Evolutionary conservation across 257 asterid genomes (phyloP).

Genomic region (Phtheirospermum japonicum): DNA sequence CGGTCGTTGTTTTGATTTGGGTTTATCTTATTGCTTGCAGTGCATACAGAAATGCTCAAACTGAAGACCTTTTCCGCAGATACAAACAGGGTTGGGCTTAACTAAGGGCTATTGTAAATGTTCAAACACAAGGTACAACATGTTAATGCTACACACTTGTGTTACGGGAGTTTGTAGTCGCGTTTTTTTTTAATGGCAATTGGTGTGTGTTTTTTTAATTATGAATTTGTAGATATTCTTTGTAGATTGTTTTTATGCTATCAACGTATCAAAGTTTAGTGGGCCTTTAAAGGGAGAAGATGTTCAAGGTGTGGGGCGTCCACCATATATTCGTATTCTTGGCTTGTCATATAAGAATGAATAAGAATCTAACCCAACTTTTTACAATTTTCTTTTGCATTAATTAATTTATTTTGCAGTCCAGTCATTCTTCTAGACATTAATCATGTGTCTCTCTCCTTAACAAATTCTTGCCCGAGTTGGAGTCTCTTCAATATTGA

Average conservation of each 20-base stretch:
- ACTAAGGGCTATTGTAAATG: neutral
- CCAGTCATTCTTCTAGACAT: too few species aligned
- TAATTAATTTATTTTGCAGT: too few species aligned
- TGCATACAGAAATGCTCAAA: constrained; percentile 82
- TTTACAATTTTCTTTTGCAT: neutral
- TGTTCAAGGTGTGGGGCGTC: neutral
- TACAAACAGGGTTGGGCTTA: constrained; percentile 52
- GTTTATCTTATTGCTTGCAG: constrained; percentile 76
- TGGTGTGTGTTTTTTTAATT: neutral
- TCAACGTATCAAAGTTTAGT: neutral
- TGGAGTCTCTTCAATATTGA: too few species aligned
- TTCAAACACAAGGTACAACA: neutral
- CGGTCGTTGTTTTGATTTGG: constrained; percentile 65
- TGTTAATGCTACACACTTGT: neutral
- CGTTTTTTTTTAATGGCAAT: neutral
- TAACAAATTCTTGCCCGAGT: too few species aligned
- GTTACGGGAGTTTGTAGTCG: neutral
- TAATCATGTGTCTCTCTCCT: too few species aligned
- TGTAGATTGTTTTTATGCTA: neutral
- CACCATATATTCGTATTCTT: neutral
- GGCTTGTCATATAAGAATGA: neutral
- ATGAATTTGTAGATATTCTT: neutral
- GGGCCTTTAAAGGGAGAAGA: neutral
- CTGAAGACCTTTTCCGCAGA: constrained; percentile 53
- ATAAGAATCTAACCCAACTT: neutral